A percentile compares a stretch with the other conserved stretches of the same genome.
These are phyloP conservation scores for Cicer yamashitae DNA, from an alignment of 306 rosid species.

Conservation along the genomic window DNA sequence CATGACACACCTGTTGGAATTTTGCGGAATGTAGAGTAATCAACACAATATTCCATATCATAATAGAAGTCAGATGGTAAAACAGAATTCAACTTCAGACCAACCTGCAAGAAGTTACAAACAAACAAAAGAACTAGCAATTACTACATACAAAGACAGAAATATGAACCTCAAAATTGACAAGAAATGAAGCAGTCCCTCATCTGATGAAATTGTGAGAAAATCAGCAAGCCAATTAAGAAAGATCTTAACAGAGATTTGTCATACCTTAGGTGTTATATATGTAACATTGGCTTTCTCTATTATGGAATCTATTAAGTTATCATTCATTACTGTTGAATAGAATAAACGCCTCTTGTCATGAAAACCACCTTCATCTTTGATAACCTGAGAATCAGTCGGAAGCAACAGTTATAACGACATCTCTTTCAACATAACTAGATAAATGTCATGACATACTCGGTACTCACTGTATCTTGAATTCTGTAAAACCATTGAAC, in stretches of 20 bases:
- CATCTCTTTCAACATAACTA: conserved; percentile 27
- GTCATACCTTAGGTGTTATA: conserved; percentile 70
- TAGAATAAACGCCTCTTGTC: conserved; percentile 89
- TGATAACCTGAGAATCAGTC: conserved; percentile 65
- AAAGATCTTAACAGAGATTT: conserved; percentile 37
- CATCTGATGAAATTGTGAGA: conserved; percentile 15
- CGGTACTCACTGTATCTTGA: conserved; percentile 90
- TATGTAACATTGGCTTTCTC: conserved; percentile 70
- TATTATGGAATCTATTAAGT: conserved; percentile 74
- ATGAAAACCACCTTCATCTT: conserved; percentile 75
- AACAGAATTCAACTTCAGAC: conserved; percentile 56
- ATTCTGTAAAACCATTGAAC: conserved; percentile 93
- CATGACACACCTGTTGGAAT: conserved; percentile 60
- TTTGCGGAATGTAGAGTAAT: conserved; percentile 83
- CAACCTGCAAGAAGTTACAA: conserved; percentile 60
- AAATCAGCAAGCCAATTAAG: conserved; percentile 20
- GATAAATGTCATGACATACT: conserved; percentile 45
- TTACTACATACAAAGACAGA: conserved; percentile 12
- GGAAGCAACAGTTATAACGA: conserved; percentile 32
- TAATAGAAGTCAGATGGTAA: conserved; percentile 68
- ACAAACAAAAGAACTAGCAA: conserved; percentile 1
- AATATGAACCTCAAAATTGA: conserved; percentile 19
- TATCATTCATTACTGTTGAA: conserved; percentile 90
- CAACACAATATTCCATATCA: conserved; percentile 94
- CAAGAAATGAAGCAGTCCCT: conserved; percentile 18